Percentiles rank a stretch among this genome's conserved stretches.
phyloP scores from a whole-genome alignment of 495 filamentous ascomycete genomes.

The Hypoxylon cercidicola region DNA sequence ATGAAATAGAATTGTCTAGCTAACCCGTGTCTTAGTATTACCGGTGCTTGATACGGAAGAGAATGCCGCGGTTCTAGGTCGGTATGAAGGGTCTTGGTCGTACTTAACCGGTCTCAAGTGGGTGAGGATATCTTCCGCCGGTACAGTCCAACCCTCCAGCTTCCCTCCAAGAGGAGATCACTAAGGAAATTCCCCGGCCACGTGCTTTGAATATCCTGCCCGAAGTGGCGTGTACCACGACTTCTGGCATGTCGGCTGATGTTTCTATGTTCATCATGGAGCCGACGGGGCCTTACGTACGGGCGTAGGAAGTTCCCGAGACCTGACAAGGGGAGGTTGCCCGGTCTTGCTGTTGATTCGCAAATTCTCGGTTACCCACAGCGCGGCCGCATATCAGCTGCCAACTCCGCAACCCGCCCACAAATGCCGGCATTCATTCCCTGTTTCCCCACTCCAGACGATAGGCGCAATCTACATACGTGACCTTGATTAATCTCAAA shows the following conservation, averaged over 20 bases:
- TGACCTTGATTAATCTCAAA: conserved; percentile 11
- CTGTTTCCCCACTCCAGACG: conserved; percentile 11
- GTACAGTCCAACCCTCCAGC: conserved; percentile 63
- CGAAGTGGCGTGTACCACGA: conserved; percentile 24
- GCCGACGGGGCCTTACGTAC: conserved; percentile 38
- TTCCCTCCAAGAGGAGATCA: conserved; percentile 75
- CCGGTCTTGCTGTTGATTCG: conserved; percentile 28
- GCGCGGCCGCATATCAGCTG: conserved; percentile 31
- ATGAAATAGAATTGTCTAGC: conserved; percentile 6
- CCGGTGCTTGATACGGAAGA: conserved; percentile 60
- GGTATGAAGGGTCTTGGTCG: conserved; percentile 65
- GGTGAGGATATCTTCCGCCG: conserved; percentile 70
- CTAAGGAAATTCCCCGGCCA: conserved; percentile 42
- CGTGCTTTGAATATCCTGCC: conserved; percentile 20
- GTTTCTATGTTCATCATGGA: conserved; percentile 40
- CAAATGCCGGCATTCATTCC: conserved; percentile 28
- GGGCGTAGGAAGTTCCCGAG: conserved; percentile 39
- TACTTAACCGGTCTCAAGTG: conserved; percentile 64
- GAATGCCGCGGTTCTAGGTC: conserved; percentile 56
- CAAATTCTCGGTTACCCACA: conserved; percentile 40
- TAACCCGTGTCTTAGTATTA: conserved; percentile 53
- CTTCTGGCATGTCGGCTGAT: conserved; percentile 32
- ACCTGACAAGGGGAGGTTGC: conserved; percentile 23
- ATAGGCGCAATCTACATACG: conserved; percentile 11
- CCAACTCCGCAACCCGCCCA: conserved; percentile 39